Conservation (phyloP, 148 eudicot species). For the Silene latifolia region DNA sequence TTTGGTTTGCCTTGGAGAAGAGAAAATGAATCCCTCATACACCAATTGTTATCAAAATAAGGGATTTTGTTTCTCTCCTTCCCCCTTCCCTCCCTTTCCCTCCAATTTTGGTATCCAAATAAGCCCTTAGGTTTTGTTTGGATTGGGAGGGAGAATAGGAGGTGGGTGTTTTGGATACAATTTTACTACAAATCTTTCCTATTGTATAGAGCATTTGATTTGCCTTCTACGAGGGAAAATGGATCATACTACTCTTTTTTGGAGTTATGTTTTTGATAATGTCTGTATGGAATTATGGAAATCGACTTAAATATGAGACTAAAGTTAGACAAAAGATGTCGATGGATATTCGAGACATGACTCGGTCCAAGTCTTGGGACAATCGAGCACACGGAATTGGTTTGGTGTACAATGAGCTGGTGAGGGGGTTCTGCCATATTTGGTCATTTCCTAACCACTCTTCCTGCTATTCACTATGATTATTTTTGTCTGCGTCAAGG, state of each 20-base stretch:
- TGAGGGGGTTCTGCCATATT: slow-evolving; percentile 88
- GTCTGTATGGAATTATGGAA: slow-evolving; percentile 96
- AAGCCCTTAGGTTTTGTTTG: too few species aligned
- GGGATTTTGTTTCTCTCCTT: too few species aligned
- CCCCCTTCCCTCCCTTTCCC: too few species aligned
- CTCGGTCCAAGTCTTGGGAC: slow-evolving; percentile 92
- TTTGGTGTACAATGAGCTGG: slow-evolving; percentile 92
- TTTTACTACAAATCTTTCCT: too few species aligned
- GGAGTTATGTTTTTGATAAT: slow-evolving; percentile 68
- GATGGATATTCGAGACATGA: slow-evolving; percentile 69
- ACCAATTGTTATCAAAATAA: too few species aligned
- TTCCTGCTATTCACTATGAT: slow-evolving; percentile 98
- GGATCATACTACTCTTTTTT: slow-evolving; percentile 85
- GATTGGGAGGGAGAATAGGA: too few species aligned
- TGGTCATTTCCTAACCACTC: slow-evolving; percentile 87
- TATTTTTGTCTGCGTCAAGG: slow-evolving; percentile 89
- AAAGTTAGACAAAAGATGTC: slow-evolving; percentile 91
- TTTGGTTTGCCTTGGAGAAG: too few species aligned
- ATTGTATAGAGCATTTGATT: too few species aligned
- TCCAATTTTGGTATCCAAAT: too few species aligned
- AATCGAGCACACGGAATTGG: slow-evolving; percentile 96
- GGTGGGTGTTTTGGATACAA: too few species aligned
- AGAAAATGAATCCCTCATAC: too few species aligned
- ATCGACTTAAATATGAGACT: slow-evolving; percentile 88
- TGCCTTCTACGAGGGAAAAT: too few species aligned